Base-by-base conservation (phyloP, 2,329 filamentous ascomycete species). In the Pseudogymnoascus sp. region DNA sequence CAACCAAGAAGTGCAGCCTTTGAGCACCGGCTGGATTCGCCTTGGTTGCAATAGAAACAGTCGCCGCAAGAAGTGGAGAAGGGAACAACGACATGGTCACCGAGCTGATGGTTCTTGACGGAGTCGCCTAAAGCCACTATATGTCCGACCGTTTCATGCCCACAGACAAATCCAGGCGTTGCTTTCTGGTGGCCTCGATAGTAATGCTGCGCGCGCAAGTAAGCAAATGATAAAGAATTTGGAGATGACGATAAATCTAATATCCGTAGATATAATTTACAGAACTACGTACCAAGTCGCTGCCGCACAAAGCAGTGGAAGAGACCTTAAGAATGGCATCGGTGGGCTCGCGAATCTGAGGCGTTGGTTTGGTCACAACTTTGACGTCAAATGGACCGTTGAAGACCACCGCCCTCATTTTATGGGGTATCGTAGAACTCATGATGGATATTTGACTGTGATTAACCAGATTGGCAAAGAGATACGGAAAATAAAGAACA, bases 101-200 rank as follows among this genome's bases (percentile, higher is more conserved):
- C 79, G 0, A 80, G 84, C 71, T 83, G 86, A 60, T 96, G 89
- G 2, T 77, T 80, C 14, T 73, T 14, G 14, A 38, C 36, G 5
- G 36, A 38, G 12, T 38, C 12, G 36, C 36, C 36, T 38, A 38
- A 14, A n/a, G 36, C 14, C 36, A 38, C 73, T 7, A 84, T 78
- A 0, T 76, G 82, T 10, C 91, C 91, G 1, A 89, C 90, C 71
- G 95, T 93, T 72, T 96, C 91, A 72, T 96, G 91, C 65, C 90
- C 89, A 88, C 85, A 84, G 64, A 84, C 80, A 68, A 83, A 84
- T 21, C 81, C 82, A 0, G 87, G 83, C 0, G 75, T 79, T 3
- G 85, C 87, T 23, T 85, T 81, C 72, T 96, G 85, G 70, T 90
- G 86, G 44, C 91, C 91, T 46, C 91, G 88, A 77, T 87, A 96